Evolutionary conservation across 306 rosid species (phyloP).

Genomic region (Fragaria iinumae): DNA sequence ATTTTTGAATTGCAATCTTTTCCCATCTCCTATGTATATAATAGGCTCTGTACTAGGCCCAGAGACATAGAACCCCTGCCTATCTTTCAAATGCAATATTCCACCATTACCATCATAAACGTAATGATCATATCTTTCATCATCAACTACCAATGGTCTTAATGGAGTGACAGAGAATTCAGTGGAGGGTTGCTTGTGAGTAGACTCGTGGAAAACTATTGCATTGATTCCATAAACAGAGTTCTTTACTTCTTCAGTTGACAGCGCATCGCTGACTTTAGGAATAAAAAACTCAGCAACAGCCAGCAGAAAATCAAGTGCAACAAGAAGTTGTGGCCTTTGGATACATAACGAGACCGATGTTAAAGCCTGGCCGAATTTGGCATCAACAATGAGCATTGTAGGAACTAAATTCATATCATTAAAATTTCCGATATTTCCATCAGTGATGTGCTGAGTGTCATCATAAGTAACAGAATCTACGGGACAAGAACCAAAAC

Average conservation of each 20-base stretch:
- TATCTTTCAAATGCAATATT: conserved; percentile 56
- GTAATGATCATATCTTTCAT: conserved; percentile 67
- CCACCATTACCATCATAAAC: conserved; percentile 94
- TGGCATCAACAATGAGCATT: conserved; percentile 87
- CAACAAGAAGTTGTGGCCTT: conserved; percentile 91
- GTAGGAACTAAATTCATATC: conserved; percentile 56
- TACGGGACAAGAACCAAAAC: conserved; percentile 41
- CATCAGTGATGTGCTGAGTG: conserved; percentile 35
- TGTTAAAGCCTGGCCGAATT: conserved; percentile 53
- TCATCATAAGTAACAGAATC: conserved; percentile 33
- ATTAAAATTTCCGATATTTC: conserved; percentile 32
- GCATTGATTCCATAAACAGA: conserved; percentile 56
- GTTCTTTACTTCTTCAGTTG: conserved; percentile 50
- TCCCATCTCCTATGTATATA: conserved; percentile 83
- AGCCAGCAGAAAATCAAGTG: conserved; percentile 92
- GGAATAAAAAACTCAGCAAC: conserved; percentile 93
- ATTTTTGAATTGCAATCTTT: conserved; percentile 86
- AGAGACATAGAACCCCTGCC: conserved; percentile 52
- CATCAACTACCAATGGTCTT: conserved; percentile 76
- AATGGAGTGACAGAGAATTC: conserved; percentile 72
- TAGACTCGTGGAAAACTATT: conserved; percentile 53
- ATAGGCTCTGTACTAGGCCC: conserved; percentile 65
- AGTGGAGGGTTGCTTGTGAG: conserved; percentile 64
- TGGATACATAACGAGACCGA: conserved; percentile 70
- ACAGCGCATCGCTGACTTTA: conserved; percentile 56